Evolutionary conservation across 2,329 filamentous ascomycete species (phyloP).

Genomic region (Hypoxylon sp.): DNA sequence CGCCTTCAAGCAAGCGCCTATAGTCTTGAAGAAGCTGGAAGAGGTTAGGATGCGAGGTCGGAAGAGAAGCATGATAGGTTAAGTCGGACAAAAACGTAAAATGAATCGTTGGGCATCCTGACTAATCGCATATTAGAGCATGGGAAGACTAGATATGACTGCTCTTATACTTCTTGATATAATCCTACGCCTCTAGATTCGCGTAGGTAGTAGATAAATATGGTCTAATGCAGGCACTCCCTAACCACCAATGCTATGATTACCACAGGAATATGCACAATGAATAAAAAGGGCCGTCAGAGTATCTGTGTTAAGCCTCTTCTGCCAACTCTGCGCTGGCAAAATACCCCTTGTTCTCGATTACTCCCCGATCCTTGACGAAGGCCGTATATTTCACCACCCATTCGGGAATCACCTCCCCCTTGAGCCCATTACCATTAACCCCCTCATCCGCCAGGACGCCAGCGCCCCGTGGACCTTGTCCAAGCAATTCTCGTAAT

Average conservation of each 20-base stretch:
- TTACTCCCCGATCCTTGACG: slow-evolving; percentile 90
- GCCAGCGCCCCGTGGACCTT: slow-evolving; percentile 74
- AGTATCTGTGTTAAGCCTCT: slow-evolving; percentile 8
- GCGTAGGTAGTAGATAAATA: slow-evolving; percentile 25
- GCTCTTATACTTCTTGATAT: too few species aligned
- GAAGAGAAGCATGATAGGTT: slow-evolving; percentile 98
- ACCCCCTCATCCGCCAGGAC: slow-evolving; percentile 72
- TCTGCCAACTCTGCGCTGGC: slow-evolving; percentile 77
- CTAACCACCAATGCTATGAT: slow-evolving; percentile 19
- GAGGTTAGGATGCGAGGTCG: slow-evolving; percentile 92
- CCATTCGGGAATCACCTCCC: slow-evolving; percentile 88
- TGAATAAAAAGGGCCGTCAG: slow-evolving; percentile 3
- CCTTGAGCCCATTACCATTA: slow-evolving; percentile 67
- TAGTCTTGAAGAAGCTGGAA: slow-evolving; percentile 82
- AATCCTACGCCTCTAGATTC: slow-evolving; percentile 9
- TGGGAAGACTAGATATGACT: too few species aligned
- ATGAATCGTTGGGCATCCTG: too few species aligned
- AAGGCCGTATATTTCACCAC: slow-evolving; percentile 98
- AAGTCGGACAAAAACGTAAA: too few species aligned
- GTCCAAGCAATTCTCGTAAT: slow-evolving; percentile 81
- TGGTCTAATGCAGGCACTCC: slow-evolving; percentile 34
- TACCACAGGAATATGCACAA: slow-evolving; percentile 20
- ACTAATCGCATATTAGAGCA: too few species aligned
- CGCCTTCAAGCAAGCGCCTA: slow-evolving; percentile 76
- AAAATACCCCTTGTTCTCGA: slow-evolving; percentile 99